Conservation (phyloP, 805 yeast genomes). For the Tetrapisispora arboricola region DNA sequence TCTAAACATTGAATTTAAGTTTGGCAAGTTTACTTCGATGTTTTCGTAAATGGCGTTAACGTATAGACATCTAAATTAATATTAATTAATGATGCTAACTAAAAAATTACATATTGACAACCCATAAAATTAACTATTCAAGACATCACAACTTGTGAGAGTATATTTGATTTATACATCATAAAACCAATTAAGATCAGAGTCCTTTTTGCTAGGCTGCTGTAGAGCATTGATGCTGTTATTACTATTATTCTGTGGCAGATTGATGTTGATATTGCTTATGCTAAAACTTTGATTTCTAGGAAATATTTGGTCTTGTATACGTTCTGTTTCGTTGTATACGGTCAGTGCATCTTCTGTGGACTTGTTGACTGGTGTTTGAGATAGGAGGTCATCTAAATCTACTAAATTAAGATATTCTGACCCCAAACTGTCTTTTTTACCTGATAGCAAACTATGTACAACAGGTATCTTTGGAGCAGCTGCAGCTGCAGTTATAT, state of each 20-base stretch:
- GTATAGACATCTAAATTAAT: too few relatives aligned
- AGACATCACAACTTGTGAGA: too few relatives aligned
- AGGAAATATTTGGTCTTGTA: conserved; percentile 1
- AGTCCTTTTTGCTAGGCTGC: not conserved
- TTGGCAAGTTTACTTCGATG: too few relatives aligned
- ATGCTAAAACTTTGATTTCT: not conserved
- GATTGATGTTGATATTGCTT: not conserved
- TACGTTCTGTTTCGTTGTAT: not conserved
- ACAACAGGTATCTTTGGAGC: not conserved
- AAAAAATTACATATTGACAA: too few relatives aligned
- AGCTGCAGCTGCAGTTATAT: conserved; percentile 1
- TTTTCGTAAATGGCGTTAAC: too few relatives aligned
- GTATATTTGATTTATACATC: not conserved
- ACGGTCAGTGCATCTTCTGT: not conserved
- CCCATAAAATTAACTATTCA: too few relatives aligned
- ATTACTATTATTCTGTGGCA: not conserved
- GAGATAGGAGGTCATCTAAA: not conserved
- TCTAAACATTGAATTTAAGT: too few relatives aligned
- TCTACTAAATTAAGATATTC: not conserved
- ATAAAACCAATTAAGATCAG: not conserved
- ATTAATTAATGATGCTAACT: too few relatives aligned
- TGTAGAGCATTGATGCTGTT: not conserved
- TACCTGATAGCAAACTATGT: not conserved
- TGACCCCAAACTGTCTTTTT: not conserved
- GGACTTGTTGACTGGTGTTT: not conserved